phyloP scores from a whole-genome alignment of 495 filamentous ascomycete genomes.

The Staphylotrichum longicolle region DNA sequence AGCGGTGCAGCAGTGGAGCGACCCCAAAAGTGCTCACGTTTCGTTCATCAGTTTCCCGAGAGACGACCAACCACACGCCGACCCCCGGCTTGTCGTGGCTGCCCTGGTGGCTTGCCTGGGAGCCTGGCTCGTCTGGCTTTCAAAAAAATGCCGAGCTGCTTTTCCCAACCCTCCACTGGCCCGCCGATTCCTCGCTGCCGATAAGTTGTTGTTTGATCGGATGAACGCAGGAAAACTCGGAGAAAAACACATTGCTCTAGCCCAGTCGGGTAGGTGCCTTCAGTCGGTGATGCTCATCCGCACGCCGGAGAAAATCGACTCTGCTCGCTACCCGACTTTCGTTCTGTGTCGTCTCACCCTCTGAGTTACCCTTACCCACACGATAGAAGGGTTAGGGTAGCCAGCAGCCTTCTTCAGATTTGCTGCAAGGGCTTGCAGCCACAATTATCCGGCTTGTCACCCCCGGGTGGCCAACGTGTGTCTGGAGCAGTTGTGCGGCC shows the following conservation, averaged over 20 bases:
- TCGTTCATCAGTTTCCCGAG: constrained; percentile 16
- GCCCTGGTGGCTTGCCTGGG: not conserved
- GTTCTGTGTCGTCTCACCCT: no score
- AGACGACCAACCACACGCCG: constrained; percentile 13
- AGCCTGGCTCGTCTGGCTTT: not conserved
- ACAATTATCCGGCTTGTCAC: constrained; percentile 22
- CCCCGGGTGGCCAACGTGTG: not conserved
- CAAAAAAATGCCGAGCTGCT: not conserved
- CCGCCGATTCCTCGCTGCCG: no score
- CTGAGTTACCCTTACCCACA: no score
- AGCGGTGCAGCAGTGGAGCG: constrained; percentile 3
- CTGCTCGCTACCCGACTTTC: no score
- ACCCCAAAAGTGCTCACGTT: constrained; percentile 15
- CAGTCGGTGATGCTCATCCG: no score
- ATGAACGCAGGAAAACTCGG: no score
- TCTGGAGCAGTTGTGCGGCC: constrained; percentile 1
- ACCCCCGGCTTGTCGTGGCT: no score
- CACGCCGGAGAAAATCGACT: no score
- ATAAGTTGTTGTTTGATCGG: not conserved
- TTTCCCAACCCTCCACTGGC: not conserved
- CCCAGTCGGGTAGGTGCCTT: not conserved
- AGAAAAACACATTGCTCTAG: not conserved
- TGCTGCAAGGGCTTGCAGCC: constrained; percentile 7
- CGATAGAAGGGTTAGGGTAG: not conserved
- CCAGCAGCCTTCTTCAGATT: not conserved